Percentiles rank a stretch among this genome's conserved stretches.
Evolutionary conservation across 345 rosid genomes (phyloP).

Genomic region (Eucalyptus marginata): DNA sequence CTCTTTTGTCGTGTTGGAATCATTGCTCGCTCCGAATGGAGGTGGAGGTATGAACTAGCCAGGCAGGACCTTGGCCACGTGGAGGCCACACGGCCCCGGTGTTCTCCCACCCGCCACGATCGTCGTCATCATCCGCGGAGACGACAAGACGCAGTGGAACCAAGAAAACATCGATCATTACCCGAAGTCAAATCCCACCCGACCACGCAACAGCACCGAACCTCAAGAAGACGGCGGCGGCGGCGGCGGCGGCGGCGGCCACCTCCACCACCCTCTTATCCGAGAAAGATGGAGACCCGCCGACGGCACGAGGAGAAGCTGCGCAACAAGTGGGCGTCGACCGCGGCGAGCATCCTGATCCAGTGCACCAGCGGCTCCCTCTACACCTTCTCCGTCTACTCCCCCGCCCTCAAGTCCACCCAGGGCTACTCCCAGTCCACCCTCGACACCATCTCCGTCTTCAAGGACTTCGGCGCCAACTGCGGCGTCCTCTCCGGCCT

Average conservation of each 20-base stretch:
- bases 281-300: not conserved
- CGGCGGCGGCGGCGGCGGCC: not conserved
- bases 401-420: conserved; percentile 44
- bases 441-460: conserved; percentile 63
- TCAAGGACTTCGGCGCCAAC: conserved; percentile 61
- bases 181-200: not conserved
- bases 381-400: conserved; percentile 69
- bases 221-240: not conserved
- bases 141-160: not conserved
- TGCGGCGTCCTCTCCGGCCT: conserved; percentile 53
- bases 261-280: not conserved
- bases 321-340: conserved; percentile 39
- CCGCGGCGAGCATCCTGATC: conserved; percentile 71
- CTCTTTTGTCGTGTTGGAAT: not conserved
- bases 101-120: not conserved
- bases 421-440: conserved; percentile 65
- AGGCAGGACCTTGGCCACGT: not conserved
- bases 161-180: not conserved
- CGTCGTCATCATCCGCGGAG: not conserved
- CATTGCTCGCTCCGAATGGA: not conserved
- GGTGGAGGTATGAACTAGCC: not conserved
- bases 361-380: conserved; percentile 51
- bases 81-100: not conserved
- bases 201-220: not conserved
- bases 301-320: not conserved